Evolutionary conservation across 306 rosid genomes (phyloP).

Genomic region (Rubus idaeus): DNA sequence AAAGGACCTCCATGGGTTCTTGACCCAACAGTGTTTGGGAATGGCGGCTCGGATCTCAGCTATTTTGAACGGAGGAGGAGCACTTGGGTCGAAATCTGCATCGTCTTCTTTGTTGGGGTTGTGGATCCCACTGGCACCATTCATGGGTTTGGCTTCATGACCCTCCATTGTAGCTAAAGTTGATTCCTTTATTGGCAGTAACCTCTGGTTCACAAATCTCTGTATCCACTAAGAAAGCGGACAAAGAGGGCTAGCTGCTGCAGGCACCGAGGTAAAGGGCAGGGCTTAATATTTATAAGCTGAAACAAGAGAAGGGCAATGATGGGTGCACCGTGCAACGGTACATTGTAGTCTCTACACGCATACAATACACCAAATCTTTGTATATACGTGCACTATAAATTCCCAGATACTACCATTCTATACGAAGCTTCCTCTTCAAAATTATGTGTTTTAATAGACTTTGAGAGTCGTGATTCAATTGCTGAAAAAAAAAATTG

Average conservation of each 20-base stretch:
- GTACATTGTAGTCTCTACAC: not conserved
- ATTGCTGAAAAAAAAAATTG: not conserved
- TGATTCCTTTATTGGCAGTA: not conserved
- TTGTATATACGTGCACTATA: not conserved
- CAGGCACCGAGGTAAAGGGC: conserved; percentile 5
- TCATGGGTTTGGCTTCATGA: not conserved
- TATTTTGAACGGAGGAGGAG: conserved; percentile 82
- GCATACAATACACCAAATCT: not conserved
- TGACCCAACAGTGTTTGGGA: conserved; percentile 88
- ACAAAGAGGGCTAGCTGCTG: conserved; percentile 14
- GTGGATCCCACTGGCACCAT: conserved; percentile 10
- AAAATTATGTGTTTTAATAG: not conserved
- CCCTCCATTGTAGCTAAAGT: conserved; percentile 21
- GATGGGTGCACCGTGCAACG: conserved; percentile 6
- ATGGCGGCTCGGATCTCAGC: conserved; percentile 86
- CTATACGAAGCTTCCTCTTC: conserved; percentile 8
- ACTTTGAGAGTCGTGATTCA: not conserved
- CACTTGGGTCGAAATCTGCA: conserved; percentile 68
- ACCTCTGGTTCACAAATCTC: not conserved
- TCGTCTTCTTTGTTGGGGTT: not conserved
- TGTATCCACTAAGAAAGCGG: conserved; percentile 19
- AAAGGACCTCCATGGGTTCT: conserved; percentile 73
- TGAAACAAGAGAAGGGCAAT: not conserved
- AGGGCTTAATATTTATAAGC: conserved; percentile 11
- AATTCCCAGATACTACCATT: not conserved